Evolutionary conservation across 2,329 filamentous ascomycete genomes (phyloP), one percentile per base, ranked within the genome.

Genomic region (Aspergillus intermedius): DNA sequence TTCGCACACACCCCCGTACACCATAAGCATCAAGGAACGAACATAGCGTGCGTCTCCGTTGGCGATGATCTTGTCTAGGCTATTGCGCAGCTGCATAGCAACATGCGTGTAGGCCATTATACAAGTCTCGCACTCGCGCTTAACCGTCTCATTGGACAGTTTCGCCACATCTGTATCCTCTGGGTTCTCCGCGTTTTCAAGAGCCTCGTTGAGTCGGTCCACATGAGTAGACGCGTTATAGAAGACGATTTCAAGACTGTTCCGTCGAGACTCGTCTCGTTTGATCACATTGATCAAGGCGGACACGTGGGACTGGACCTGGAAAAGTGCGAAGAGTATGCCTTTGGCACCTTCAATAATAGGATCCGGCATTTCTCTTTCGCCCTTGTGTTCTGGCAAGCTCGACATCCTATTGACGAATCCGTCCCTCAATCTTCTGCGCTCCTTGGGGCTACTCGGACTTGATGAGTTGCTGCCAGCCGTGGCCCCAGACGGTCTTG

Each of bases 1-100:
- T 60, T 84, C 81, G 42, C 80, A 65, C 44, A 82, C 62, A 52
- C 79, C 78, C 43, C 77, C 76, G 55, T 80, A 81, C 32, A 82
- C 73, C 53, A 80, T 74, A 32, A 82, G 72, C 65, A 84, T 74
- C 40, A 82, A 69, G 13, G 76, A 80, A 22, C 81, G 77, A 45
- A 83, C 67, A 53, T 82, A 78, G 49, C 77, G 75, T 5, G 76
- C 70, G 54, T 83, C 79, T 3, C 75, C 74, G 44, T 77, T 73
- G 42, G 75, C 68, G n/a, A 79, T 72, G 30, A 81, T 77, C 49
- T 77, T 78, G 42, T 67, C 64, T 21, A 73, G 65, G 42, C 69
- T 74, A 44, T 74, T 70, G 45, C 72, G 72, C 42, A 80, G 61
- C 49, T 77, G 74, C 32, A 71, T 70, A 37, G 70, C 70, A 30